These are phyloP conservation scores for Phytophthora fragariae DNA, from an alignment of 352 stramenopile genomes.

Conservation along the genomic window DNA sequence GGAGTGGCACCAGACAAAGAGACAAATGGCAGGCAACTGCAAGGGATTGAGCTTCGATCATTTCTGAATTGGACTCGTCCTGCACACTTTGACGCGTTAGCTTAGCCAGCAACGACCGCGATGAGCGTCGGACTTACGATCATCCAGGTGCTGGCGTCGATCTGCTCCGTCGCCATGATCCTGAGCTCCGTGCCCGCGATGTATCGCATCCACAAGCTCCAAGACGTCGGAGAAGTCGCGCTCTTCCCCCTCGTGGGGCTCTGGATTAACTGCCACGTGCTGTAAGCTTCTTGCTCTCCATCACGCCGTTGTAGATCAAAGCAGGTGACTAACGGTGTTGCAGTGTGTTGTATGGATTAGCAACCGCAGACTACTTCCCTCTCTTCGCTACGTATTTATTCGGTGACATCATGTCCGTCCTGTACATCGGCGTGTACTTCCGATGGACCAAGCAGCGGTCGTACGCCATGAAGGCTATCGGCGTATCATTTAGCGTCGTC, in stretches of 20 bases:
- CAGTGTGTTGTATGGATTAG: conserved; percentile 47
- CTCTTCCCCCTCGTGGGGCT: conserved; percentile 51
- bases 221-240: conserved; percentile 41
- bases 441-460: conserved; percentile 35
- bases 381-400: conserved; percentile 42
- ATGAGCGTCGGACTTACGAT: conserved; percentile 42
- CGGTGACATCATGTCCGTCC: conserved; percentile 38
- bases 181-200: conserved; percentile 48
- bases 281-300: conserved; percentile 28
- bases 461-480: conserved; percentile 31
- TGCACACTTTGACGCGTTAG: neutral
- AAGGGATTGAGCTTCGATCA: conserved; percentile 7
- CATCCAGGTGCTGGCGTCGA: conserved; percentile 44
- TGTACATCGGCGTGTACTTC: conserved; percentile 46
- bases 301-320: conserved; percentile 8
- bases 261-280: conserved; percentile 48
- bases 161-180: conserved; percentile 50
- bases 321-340: conserved; percentile 7
- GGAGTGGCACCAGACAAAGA: conserved; percentile 9
- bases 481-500: conserved; percentile 26
- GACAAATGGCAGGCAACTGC: conserved; percentile 4
- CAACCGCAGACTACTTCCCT: conserved; percentile 42
- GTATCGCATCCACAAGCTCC: conserved; percentile 47
- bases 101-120: neutral
- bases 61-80: conserved; percentile 33